phyloP scores from a whole-genome alignment of 2,329 filamentous ascomycete genomes.

The Talaromyces sp. region DNA sequence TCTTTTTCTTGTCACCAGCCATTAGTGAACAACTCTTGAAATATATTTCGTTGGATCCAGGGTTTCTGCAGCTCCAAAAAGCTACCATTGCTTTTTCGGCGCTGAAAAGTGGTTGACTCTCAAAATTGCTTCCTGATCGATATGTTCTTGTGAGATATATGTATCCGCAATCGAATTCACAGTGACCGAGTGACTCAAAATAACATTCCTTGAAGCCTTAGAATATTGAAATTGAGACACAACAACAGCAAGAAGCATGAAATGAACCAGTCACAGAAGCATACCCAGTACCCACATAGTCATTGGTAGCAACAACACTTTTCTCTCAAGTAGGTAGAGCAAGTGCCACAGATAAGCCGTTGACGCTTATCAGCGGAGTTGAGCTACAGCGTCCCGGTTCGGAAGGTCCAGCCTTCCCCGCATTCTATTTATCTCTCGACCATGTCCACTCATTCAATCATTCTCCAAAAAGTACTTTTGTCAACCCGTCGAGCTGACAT shows the following conservation, averaged over 20 bases:
- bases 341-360: neutral
- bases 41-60: too few species aligned
- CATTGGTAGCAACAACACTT: neutral
- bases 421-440: conserved; percentile 1
- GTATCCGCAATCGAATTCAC: neutral
- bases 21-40: neutral
- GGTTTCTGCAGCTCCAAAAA: neutral
- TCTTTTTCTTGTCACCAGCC: neutral
- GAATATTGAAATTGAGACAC: too few species aligned
- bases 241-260: too few species aligned
- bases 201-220: too few species aligned
- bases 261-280: too few species aligned
- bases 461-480: neutral
- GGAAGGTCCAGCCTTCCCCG: neutral
- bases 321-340: neutral
- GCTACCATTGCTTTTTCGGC: neutral
- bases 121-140: neutral
- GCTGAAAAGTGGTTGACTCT: neutral
- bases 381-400: neutral
- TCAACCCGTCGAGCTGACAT: neutral
- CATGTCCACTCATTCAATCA: neutral
- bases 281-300: too few species aligned
- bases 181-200: too few species aligned
- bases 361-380: conserved; percentile 16
- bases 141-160: neutral